Base-by-base conservation (phyloP, 2,329 filamentous ascomycete species). In the Talaromyces sp. region DNA sequence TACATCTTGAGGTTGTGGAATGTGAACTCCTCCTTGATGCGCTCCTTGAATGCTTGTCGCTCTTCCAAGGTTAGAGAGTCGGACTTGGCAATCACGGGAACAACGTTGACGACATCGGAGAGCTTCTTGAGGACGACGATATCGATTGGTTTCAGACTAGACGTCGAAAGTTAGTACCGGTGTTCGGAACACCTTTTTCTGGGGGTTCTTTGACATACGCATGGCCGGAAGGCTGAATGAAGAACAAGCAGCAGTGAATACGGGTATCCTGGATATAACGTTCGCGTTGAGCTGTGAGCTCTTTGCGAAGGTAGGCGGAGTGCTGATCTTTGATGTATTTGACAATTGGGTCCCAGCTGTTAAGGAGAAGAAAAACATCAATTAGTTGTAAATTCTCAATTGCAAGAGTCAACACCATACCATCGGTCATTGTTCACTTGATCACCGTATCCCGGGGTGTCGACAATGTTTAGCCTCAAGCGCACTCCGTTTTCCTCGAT, bases 251-350 rank as follows among this genome's bases (percentile, higher is more conserved):
- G 88, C 92, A 97, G 85, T 99, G 95, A 75, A 99, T 97, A 74
- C 95, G 91, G 69, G 95, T 99, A 81, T 99, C 95, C 83, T 96
- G 94, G 70, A 99, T 97, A 80, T 99, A 99, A 73, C 95, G 90
- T 82, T 99, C 95, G 81, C 95, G 91, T 85, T 99, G 95, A 69
- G 95, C 95, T 61, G 95, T 98, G 74, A 99, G 92, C 81, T 99
- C 95, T 86, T 99, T 99, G 80, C 95, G 91, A 71, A 99, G 88
- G 83, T 98, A 99, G 73, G 95, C 94, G 59, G 92, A 97, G 85
- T 99, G 95, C 84, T 99, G 95, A 81, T 99, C 95, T 86, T 99
- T 99, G 86, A 99, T 99, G 82, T 99, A 99, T 85, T 99, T 99
- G 85, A 99, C 94, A 78, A 99, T 99, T 66, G 95, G 95, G 76